phyloP scores from a whole-genome alignment of 2,329 filamentous ascomycete species.

The Mycosphaerelloides madeirae region DNA sequence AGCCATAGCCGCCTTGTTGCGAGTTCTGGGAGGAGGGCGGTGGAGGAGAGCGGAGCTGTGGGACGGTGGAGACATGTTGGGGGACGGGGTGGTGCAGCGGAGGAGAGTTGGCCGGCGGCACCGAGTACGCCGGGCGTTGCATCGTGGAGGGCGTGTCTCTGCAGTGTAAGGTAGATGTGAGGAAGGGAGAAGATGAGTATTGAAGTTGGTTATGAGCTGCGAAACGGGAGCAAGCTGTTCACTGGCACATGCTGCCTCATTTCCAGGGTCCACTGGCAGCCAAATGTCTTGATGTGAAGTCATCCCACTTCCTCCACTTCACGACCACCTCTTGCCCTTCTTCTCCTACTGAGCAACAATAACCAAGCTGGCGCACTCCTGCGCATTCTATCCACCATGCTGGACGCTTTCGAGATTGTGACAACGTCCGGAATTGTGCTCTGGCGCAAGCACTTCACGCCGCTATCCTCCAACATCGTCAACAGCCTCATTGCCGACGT shows the following conservation, averaged over 20 bases:
- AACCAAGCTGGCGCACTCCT: too few relatives aligned
- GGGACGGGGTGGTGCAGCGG: conserved; percentile 95
- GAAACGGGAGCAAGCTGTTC: too few relatives aligned
- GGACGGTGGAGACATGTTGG: conserved; percentile 96
- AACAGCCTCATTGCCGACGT: conserved; percentile 95
- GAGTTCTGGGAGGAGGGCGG: conserved; percentile 67
- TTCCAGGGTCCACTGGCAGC: too few relatives aligned
- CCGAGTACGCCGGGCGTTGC: conserved; percentile 80
- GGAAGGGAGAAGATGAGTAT: too few relatives aligned
- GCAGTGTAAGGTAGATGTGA: too few relatives aligned
- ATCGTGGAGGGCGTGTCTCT: conserved; percentile 48
- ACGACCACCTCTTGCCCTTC: background rate
- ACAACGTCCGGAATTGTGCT: conserved; percentile 95
- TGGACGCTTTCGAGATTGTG: conserved; percentile 94
- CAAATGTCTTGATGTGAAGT: background rate
- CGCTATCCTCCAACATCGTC: conserved; percentile 75
- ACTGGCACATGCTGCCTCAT: too few relatives aligned
- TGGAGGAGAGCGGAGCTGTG: conserved; percentile 90
- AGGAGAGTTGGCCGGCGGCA: conserved; percentile 71
- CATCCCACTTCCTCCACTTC: background rate
- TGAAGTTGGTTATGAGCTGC: too few relatives aligned
- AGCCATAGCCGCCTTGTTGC: conserved; percentile 62
- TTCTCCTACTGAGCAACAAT: too few relatives aligned
- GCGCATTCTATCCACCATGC: conserved; percentile 52
- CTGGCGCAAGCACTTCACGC: conserved; percentile 84